These are phyloP conservation scores for Gigaspora rosea DNA, from an alignment of 192 early-diverging fungal species.

Conservation along the genomic window DNA sequence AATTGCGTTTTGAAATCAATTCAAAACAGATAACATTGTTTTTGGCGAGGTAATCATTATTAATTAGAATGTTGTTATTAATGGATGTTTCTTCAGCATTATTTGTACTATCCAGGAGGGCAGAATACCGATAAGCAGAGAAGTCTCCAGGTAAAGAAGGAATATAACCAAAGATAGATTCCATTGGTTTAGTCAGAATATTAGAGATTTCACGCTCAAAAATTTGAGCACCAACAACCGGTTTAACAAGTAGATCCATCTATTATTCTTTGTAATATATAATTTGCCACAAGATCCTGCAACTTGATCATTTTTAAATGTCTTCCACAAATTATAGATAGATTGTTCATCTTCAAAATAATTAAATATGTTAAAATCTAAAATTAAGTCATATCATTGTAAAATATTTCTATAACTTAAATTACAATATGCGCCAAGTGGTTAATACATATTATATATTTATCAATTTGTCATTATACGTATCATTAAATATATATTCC, in stretches of 20 bases:
- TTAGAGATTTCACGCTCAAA: constrained; percentile 76
- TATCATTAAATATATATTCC: too few species aligned
- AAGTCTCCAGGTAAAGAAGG: constrained; percentile 84
- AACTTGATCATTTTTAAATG: constrained; percentile 63
- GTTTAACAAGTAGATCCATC: constrained; percentile 66
- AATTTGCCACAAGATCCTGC: constrained; percentile 70
- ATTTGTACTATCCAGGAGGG: constrained; percentile 58
- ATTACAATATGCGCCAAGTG: too few species aligned
- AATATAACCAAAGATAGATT: constrained; percentile 86
- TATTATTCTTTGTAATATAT: constrained; percentile 72
- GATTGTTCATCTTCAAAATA: constrained; percentile 35
- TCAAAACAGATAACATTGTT: constrained; percentile 50
- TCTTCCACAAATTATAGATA: constrained; percentile 69
- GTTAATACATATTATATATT: too few species aligned
- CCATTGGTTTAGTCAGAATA: constrained; percentile 68
- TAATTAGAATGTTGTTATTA: too few species aligned
- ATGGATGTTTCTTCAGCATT: too few species aligned
- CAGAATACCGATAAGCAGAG: constrained; percentile 79
- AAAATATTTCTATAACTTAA: too few species aligned
- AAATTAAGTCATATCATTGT: too few species aligned
- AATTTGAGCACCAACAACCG: constrained; percentile 64
- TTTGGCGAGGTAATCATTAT: too few species aligned
- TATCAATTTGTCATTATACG: too few species aligned
- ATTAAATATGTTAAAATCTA: too few species aligned
- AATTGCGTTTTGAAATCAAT: constrained; percentile 71